Percentiles rank a stretch among this genome's conserved stretches.
phyloP scores from a whole-genome alignment of 306 rosid genomes.

The Acacia crassicarpa region DNA sequence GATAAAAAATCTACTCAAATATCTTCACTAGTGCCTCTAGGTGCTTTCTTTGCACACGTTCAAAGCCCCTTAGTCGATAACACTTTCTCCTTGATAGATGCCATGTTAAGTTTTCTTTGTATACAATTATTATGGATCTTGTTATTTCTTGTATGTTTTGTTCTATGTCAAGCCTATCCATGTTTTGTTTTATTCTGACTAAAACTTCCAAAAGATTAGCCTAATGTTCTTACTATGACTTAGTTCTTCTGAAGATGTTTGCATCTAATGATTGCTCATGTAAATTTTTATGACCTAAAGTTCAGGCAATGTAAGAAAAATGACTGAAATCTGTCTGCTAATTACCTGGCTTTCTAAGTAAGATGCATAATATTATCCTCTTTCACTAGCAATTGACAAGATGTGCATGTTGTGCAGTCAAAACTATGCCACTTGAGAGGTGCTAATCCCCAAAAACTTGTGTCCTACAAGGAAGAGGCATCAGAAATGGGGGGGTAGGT shows the following conservation, averaged over 20 bases:
- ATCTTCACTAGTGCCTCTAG: too few relatives aligned
- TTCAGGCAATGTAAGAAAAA: not conserved
- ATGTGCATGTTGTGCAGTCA: slow-evolving; percentile 60
- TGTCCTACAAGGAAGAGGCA: slow-evolving; percentile 79
- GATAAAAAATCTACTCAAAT: too few relatives aligned
- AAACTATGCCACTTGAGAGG: slow-evolving; percentile 76
- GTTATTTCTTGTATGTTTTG: too few relatives aligned
- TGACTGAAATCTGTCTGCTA: slow-evolving; percentile 5
- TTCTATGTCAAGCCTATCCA: too few relatives aligned
- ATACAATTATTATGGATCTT: not conserved
- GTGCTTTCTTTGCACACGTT: too few relatives aligned
- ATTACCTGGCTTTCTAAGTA: not conserved
- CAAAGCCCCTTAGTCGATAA: too few relatives aligned
- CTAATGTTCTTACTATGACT: slow-evolving; percentile 6
- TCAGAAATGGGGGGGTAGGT: slow-evolving; percentile 99
- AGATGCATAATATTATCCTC: slow-evolving; percentile 9
- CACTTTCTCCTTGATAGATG: not conserved
- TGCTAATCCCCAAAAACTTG: slow-evolving; percentile 60
- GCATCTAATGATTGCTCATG: not conserved
- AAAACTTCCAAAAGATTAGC: not conserved
- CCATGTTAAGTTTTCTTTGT: not conserved
- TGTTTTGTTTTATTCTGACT: too few relatives aligned
- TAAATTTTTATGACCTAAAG: not conserved
- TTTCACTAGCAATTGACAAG: slow-evolving; percentile 18
- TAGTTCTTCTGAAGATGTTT: not conserved